Evolutionary conservation across 306 rosid genomes (phyloP), one percentile per base, ranked within the genome.

Genomic region (Sindora glabra): DNA sequence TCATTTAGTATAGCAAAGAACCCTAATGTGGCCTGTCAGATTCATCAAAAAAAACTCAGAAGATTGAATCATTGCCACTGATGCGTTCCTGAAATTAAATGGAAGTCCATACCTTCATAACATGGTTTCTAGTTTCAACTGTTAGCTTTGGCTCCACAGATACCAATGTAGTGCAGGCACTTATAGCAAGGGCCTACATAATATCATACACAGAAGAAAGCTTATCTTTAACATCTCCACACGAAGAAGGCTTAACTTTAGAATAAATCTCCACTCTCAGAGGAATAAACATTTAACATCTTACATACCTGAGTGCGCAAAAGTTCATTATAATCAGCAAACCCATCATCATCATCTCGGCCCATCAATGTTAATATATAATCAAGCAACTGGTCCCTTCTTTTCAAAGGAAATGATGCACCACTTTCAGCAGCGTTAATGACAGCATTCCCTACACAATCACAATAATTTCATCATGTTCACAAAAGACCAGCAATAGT

Each of bases 101-200:
- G 44, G 39, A 59, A 56, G 26, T 9, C 23, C 60, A 23, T 72
- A 85, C 98, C 98, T 91, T 91, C 89, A 91, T 73, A 21, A 91
- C 86, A 70, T 73, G 84, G 66, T 85, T 88, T 81, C 95, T 81
- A 62, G 98, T 91, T 75, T 91, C 98, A 72, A 88, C 84, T 1
- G 92, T 88, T 65, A 91, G 76, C 61, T 91, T 91, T 53, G 98
- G 98, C 87, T 91, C 98, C 61, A 91, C 90, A 22, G 98, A 88
- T 29, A 88, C 95, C 81, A 91, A 74, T 0, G 98, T 91, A 22
- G 98, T 91, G 73, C 98, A 91, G 27, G 98, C 96, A 77, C 95
- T 91, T 79, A 91, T 65, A 17, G 98, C 98, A 56, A 89, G 86
- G 72, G 98, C 98, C 98, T 91, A 62, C 36, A 71, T 22, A 64